phyloP scores from a whole-genome alignment of 140 eudicot species.

The Ambrosia hybrid region DNA sequence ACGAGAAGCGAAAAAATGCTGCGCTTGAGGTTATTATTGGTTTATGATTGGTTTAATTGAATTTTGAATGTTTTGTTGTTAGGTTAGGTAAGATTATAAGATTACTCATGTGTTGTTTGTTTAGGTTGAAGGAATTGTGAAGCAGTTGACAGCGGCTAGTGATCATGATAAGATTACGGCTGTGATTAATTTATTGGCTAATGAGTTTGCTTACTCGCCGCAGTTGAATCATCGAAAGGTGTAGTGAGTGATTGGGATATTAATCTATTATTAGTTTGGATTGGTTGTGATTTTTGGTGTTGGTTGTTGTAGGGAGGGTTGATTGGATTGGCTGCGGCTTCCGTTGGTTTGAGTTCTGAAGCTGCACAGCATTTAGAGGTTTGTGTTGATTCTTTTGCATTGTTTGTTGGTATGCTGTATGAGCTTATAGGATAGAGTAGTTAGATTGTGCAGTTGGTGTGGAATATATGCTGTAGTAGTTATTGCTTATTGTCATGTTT shows the following conservation, averaged over 20 bases:
- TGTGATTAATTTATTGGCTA: constrained; percentile 61
- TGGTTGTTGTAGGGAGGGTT: constrained; percentile 63
- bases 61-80: background rate
- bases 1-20: constrained; percentile 83
- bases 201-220: constrained; percentile 67
- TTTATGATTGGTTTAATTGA: background rate
- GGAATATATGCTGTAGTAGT: constrained; percentile 3
- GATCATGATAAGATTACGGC: constrained; percentile 78
- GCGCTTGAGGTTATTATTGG: constrained; percentile 61
- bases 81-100: background rate
- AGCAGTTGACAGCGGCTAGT: constrained; percentile 60
- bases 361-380: constrained; percentile 90
- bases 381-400: constrained; percentile 10
- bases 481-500: background rate
- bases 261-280: background rate
- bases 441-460: background rate
- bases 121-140: constrained; percentile 90
- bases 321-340: constrained; percentile 91
- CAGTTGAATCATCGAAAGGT: constrained; percentile 93
- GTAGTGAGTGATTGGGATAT: background rate
- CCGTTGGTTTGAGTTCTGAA: constrained; percentile 79
- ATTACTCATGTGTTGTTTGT: constrained; percentile 8
- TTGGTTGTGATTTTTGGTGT: constrained; percentile 4
- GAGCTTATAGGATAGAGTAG: constrained; percentile 8
- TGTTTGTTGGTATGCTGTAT: background rate